phyloP scores from a whole-genome alignment of 768 basidiomycete genomes.

The Vishniacozyma victoriae region DNA sequence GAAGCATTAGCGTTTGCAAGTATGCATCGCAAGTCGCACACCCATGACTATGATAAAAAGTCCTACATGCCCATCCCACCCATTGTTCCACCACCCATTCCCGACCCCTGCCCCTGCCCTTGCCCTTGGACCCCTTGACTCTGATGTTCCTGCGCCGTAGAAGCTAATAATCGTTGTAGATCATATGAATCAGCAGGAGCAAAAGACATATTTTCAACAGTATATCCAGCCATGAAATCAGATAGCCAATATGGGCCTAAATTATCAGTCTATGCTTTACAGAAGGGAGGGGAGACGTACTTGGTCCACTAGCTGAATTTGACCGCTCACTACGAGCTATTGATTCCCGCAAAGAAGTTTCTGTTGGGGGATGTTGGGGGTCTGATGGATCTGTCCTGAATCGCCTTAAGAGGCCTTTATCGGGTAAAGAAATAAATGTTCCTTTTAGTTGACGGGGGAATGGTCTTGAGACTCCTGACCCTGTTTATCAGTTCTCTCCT shows the following conservation, averaged over 20 bases:
- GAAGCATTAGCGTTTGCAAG: no score
- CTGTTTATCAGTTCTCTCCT: slow-evolving; percentile 2
- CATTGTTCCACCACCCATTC: no score
- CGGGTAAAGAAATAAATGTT: slow-evolving; percentile 44
- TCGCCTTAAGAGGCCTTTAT: slow-evolving; percentile 36
- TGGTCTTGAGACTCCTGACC: slow-evolving; percentile 17
- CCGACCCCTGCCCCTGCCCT: slow-evolving; percentile 62
- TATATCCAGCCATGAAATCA: slow-evolving; percentile 36
- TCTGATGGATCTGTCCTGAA: slow-evolving; percentile 35
- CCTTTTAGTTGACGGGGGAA: slow-evolving; percentile 11
- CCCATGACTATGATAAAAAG: no score
- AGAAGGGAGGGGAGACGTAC: slow-evolving; percentile 5
- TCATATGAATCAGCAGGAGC: slow-evolving; percentile 31
- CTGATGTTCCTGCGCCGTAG: not conserved
- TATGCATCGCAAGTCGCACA: no score
- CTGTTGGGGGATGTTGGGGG: slow-evolving; percentile 29
- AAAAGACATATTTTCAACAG: slow-evolving; percentile 37
- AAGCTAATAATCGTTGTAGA: slow-evolving; percentile 25
- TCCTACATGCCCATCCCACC: no score
- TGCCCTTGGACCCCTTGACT: slow-evolving; percentile 48
- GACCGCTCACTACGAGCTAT: slow-evolving; percentile 26
- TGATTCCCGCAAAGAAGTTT: slow-evolving; percentile 34
- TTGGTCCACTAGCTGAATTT: slow-evolving; percentile 12
- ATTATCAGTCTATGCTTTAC: not conserved
- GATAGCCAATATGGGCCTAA: slow-evolving; percentile 34